These are phyloP conservation scores for Synchytrium microbalum DNA, from an alignment of 371 early-diverging fungal species.

Conservation along the genomic window DNA sequence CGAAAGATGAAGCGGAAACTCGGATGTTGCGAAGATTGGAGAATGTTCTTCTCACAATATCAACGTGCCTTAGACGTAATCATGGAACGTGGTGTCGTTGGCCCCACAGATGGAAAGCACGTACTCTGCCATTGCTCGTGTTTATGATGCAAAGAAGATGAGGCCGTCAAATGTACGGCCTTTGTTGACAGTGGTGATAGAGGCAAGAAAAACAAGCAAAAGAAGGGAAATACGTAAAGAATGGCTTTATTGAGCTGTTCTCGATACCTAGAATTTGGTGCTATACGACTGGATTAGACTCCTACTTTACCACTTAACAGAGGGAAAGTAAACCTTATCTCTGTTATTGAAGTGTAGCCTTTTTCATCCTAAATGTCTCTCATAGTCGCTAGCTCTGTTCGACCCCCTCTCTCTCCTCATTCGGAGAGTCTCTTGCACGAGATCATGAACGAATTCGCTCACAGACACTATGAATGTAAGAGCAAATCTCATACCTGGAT, in stretches of 20 bases:
- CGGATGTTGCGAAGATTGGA: no score
- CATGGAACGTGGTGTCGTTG: conserved; percentile 31
- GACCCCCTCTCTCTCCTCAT: conserved; percentile 30
- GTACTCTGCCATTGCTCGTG: conserved; percentile 19
- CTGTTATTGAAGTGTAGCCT: conserved; percentile 3
- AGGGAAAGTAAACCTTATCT: conserved; percentile 7
- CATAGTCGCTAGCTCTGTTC: conserved; percentile 29
- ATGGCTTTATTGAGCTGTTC: neutral
- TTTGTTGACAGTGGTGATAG: conserved; percentile 42
- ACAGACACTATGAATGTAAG: conserved; percentile 35
- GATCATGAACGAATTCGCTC: conserved; percentile 25
- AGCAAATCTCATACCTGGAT: neutral
- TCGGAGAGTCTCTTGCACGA: conserved; percentile 21
- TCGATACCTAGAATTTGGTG: conserved; percentile 30
- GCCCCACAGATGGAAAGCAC: conserved; percentile 33
- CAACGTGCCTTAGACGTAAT: conserved; percentile 27
- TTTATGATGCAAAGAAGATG: conserved; percentile 21
- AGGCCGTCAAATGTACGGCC: conserved; percentile 31
- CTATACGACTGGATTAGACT: conserved; percentile 30
- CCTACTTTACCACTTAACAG: conserved; percentile 30
- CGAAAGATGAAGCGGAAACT: no score
- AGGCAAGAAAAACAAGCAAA: conserved; percentile 24
- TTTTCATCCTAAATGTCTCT: no score
- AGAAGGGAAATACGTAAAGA: neutral
- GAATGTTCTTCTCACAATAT: conserved; percentile 36